phyloP scores from a whole-genome alignment of 768 basidiomycete species.

The Macrolepiota dolichaula region DNA sequence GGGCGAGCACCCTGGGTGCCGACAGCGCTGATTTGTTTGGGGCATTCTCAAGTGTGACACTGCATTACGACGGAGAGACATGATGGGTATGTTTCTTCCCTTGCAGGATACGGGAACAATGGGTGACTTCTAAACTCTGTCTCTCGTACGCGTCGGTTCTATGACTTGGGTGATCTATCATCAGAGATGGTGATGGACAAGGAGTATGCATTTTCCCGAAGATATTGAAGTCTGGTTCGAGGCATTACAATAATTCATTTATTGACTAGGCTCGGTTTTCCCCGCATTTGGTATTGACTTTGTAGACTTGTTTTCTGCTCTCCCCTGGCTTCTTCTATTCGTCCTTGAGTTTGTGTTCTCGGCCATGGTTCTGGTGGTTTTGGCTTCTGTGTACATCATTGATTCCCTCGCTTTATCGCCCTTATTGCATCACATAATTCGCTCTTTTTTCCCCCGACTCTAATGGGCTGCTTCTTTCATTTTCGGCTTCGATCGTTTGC shows the following conservation, averaged over 20 bases:
- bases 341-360: not conserved
- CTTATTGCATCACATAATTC: slow-evolving; percentile 11
- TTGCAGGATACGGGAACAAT: not conserved
- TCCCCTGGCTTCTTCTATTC: not conserved
- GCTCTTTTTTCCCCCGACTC: not conserved
- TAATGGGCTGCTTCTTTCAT: slow-evolving; percentile 8
- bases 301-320: slow-evolving; percentile 12
- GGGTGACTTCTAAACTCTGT: slow-evolving; percentile 11
- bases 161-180: slow-evolving; percentile 11
- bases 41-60: slow-evolving; percentile 87
- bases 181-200: slow-evolving; percentile 8
- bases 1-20: slow-evolving; percentile 14
- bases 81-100: slow-evolving; percentile 16
- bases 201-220: slow-evolving; percentile 3
- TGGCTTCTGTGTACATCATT: slow-evolving; percentile 12
- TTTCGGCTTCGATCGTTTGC: slow-evolving; percentile 2
- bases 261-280: slow-evolving; percentile 8
- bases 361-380: slow-evolving; percentile 6
- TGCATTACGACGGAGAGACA: slow-evolving; percentile 76
- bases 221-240: not conserved
- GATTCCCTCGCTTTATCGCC: slow-evolving; percentile 11
- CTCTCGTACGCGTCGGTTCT: slow-evolving; percentile 8
- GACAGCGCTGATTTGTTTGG: slow-evolving; percentile 67
- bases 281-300: slow-evolving; percentile 11
- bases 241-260: slow-evolving; percentile 8